Evolutionary conservation across 208 protist genomes (phyloP), one percentile per base, ranked within the genome.

Genomic region (Tritrichomonas musculus): DNA sequence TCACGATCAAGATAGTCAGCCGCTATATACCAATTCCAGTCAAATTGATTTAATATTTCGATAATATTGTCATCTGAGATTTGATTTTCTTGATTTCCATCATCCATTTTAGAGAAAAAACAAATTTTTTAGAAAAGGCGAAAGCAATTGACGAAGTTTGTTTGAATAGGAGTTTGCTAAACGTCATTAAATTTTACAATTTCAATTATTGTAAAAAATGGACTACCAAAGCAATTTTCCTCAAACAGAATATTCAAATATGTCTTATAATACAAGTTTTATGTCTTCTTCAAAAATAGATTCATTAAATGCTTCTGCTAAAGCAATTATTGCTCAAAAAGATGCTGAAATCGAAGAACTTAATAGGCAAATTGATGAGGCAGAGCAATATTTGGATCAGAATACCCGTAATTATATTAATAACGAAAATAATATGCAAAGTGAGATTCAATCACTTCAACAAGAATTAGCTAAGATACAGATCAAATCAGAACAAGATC

Each of bases 21-120:
- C 0, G 77, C 77, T 57, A 88, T 27, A 88, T 88, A 17, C 77
- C 77, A 88, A 49, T 88, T 88, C 77, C 77, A 88, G 47, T 47
- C 77, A 33, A 88, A 57, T 27, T 88, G 44, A 44, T 53, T 27
- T 53, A 88, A 36, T 53, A 88, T 57, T 41, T 0, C 17, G 5
- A 88, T 47, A 39, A 88, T 33, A 33, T 88, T 27, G 5, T 88
- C 53, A 60, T 60, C 53, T 60, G 53, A n/a, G n/a, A n/a, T n/a
- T n/a, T n/a, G n/a, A n/a, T n/a, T n/a, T n/a, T n/a, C n/a, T n/a
- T n/a, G n/a, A n/a, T n/a, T n/a, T n/a, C n/a, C n/a, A n/a, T n/a
- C n/a, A n/a, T n/a, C n/a, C n/a, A n/a, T n/a, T n/a, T n/a, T n/a
- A n/a, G n/a, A n/a, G n/a, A n/a, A n/a, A n/a, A n/a, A n/a, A n/a